Evolutionary conservation across 2,329 filamentous ascomycete species (phyloP).

Genomic region (Aspergillus ustus): DNA sequence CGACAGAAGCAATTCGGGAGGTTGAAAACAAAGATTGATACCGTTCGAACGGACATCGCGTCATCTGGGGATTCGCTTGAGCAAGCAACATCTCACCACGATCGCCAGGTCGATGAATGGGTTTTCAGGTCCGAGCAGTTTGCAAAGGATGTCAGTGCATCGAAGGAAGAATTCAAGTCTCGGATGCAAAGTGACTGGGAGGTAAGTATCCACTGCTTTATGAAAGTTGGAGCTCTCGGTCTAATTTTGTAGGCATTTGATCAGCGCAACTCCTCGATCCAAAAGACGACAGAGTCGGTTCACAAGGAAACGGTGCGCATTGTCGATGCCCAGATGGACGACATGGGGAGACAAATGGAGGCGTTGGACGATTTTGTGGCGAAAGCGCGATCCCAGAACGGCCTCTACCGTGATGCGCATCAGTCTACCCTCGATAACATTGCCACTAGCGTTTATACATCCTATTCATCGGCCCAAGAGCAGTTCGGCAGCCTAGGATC

Average conservation of each 20-base stretch:
- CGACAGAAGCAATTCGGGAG: constrained; percentile 75
- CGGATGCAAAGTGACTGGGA: constrained; percentile 88
- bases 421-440: constrained; percentile 68
- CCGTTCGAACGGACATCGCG: constrained; percentile 67
- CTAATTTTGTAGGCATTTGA: constrained; percentile 65
- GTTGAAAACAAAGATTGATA: constrained; percentile 65
- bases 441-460: constrained; percentile 70
- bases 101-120: constrained; percentile 76
- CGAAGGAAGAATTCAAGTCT: constrained; percentile 76
- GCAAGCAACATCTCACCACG: constrained; percentile 68
- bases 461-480: constrained; percentile 71
- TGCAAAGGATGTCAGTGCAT: constrained; percentile 71
- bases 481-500: constrained; percentile 72
- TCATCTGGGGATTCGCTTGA: constrained; percentile 69
- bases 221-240: background rate
- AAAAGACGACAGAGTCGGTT: constrained; percentile 80
- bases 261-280: constrained; percentile 80
- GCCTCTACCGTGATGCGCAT: constrained; percentile 74
- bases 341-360: constrained; percentile 86
- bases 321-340: constrained; percentile 84
- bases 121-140: constrained; percentile 69
- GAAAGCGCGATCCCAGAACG: constrained; percentile 79
- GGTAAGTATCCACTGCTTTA: constrained; percentile 52
- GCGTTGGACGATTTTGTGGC: constrained; percentile 89
- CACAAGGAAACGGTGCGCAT: constrained; percentile 89